Evolutionary conservation across 306 rosid genomes (phyloP).

Genomic region (Carpinus viminea): DNA sequence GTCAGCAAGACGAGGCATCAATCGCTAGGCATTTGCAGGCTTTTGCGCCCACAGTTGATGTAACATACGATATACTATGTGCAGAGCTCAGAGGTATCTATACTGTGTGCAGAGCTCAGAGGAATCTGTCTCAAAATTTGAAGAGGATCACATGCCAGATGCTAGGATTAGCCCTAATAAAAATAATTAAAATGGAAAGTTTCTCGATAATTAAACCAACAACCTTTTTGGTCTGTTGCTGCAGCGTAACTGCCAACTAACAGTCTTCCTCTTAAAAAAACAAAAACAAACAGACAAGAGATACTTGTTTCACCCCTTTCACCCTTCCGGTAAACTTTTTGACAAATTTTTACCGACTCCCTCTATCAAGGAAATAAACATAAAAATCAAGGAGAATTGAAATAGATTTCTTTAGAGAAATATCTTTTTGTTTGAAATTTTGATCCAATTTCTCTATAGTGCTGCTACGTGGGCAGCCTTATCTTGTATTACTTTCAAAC

Average conservation of each 20-base stretch:
- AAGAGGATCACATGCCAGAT: neutral
- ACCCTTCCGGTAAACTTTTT: too few relatives aligned
- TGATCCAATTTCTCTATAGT: too few relatives aligned
- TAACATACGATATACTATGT: neutral
- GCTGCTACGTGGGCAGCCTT: too few relatives aligned
- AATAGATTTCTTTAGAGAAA: too few relatives aligned
- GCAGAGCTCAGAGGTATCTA: too few relatives aligned
- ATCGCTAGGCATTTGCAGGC: neutral
- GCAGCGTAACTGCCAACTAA: neutral
- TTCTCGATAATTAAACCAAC: neutral
- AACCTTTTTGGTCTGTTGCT: neutral
- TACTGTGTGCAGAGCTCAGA: neutral
- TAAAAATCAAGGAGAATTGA: too few relatives aligned
- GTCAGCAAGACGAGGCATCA: neutral
- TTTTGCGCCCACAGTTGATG: neutral
- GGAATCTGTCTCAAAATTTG: neutral
- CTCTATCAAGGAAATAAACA: too few relatives aligned
- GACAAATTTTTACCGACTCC: too few relatives aligned
- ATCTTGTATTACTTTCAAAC: neutral
- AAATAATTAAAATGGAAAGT: neutral
- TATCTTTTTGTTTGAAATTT: too few relatives aligned
- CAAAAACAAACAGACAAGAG: too few relatives aligned
- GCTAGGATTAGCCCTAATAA: neutral
- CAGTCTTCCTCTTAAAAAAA: neutral
- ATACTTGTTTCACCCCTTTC: too few relatives aligned